phyloP scores from a whole-genome alignment of 352 stramenopile genomes.

The Phytophthora boehmeriae region DNA sequence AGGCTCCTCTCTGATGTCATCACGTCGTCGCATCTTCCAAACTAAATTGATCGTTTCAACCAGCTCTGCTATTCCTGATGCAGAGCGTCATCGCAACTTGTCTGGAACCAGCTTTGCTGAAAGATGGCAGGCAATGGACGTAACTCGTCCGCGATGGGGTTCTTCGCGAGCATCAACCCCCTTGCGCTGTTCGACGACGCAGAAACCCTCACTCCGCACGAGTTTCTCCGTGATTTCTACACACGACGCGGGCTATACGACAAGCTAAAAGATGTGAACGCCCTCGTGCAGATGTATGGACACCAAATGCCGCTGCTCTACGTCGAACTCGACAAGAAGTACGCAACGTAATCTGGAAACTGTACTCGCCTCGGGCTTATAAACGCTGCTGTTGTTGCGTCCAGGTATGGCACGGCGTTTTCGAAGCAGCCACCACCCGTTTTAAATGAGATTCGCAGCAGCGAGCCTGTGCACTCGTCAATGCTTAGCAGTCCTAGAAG shows the following conservation, averaged over 20 bases:
- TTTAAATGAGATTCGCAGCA: conserved; percentile 32
- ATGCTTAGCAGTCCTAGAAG: conserved; percentile 10
- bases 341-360: no score
- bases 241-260: conserved; percentile 59
- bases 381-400: not conserved
- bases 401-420: conserved; percentile 72
- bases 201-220: conserved; percentile 49
- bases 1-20: no score
- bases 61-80: no score
- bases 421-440: conserved; percentile 54
- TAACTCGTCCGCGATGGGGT: conserved; percentile 29
- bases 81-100: no score
- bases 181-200: conserved; percentile 60
- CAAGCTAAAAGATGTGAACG: conserved; percentile 76
- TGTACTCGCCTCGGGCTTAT: no score
- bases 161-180: conserved; percentile 63
- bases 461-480: conserved; percentile 28
- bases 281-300: conserved; percentile 54
- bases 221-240: conserved; percentile 83
- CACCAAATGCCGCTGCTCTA: conserved; percentile 66
- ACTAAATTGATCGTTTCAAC: not conserved
- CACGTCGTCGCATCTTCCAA: no score
- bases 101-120: not conserved
- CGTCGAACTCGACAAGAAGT: conserved; percentile 76
- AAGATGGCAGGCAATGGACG: conserved; percentile 26